These are phyloP conservation scores for Stemphylium lycopersici DNA, from an alignment of 2,329 filamentous ascomycete species.

Conservation along the genomic window DNA sequence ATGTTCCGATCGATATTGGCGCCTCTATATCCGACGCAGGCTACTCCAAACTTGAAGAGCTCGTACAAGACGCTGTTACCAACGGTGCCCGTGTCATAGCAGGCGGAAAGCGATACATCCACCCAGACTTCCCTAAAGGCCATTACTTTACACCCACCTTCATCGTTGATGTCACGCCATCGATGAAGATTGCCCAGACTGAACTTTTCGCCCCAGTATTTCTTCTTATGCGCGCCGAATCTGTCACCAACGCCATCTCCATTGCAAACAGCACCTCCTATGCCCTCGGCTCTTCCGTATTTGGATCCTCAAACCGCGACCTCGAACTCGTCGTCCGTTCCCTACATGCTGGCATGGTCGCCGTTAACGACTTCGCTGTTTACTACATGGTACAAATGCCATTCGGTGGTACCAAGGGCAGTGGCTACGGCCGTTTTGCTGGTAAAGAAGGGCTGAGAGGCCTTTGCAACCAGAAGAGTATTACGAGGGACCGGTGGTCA, in stretches of 20 bases:
- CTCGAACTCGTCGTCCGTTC: slow-evolving; percentile 69
- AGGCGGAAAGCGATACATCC: slow-evolving; percentile 74
- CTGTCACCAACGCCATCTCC: slow-evolving; percentile 69
- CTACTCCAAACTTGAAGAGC: slow-evolving; percentile 75
- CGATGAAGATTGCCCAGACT: slow-evolving; percentile 85
- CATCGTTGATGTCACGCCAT: slow-evolving; percentile 82
- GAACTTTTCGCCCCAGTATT: slow-evolving; percentile 95
- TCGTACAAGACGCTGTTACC: slow-evolving; percentile 78
- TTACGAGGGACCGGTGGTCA: slow-evolving; percentile 78
- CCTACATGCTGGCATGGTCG: slow-evolving; percentile 85
- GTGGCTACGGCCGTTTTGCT: slow-evolving; percentile 89
- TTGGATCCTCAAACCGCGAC: slow-evolving; percentile 67
- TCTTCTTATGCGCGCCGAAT: slow-evolving; percentile 75
- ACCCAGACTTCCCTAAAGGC: slow-evolving; percentile 76
- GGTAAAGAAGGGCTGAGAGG: slow-evolving; percentile 85
- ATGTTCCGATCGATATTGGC: slow-evolving; percentile 74
- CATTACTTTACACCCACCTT: slow-evolving; percentile 95
- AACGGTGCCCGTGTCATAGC: slow-evolving; percentile 80
- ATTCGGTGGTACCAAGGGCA: slow-evolving; percentile 89
- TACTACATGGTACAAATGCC: slow-evolving; percentile 94
- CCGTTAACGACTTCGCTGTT: slow-evolving; percentile 92
- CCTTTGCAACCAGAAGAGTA: slow-evolving; percentile 84
- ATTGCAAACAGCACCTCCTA: slow-evolving; percentile 86
- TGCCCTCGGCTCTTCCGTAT: slow-evolving; percentile 87
- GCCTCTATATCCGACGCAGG: slow-evolving; percentile 82